phyloP scores from a whole-genome alignment of 1,284 basidiomycete species.

The Paramarasmius palmivorus region DNA sequence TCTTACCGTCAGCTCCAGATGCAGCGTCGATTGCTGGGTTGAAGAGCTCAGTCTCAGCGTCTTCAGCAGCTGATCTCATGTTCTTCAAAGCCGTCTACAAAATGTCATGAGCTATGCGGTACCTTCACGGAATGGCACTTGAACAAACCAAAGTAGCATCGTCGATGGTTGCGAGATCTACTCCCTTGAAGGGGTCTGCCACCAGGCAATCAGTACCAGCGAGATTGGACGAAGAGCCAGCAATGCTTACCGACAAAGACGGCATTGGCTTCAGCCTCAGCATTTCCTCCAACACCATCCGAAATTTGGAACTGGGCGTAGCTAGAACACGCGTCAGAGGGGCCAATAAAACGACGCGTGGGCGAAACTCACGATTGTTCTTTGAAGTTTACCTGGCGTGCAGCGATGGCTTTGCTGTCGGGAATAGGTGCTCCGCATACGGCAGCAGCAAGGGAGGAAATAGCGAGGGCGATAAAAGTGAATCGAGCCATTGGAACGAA shows the following conservation, averaged over 20 bases:
- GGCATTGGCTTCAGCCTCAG: conserved; percentile 40
- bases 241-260: conserved; percentile 34
- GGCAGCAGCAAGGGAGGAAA: conserved; percentile 21
- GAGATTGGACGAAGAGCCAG: background rate
- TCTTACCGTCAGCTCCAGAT: conserved; percentile 32
- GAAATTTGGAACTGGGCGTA: conserved; percentile 50
- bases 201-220: background rate
- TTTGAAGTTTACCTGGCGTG: conserved; percentile 16
- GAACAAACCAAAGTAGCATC: conserved; percentile 16
- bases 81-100: conserved; percentile 34
- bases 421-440: conserved; percentile 22
- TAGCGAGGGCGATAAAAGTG: conserved; percentile 23
- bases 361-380: conserved; percentile 22
- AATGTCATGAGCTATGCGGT: conserved; percentile 14
- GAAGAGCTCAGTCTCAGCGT: conserved; percentile 44
- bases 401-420: conserved; percentile 10
- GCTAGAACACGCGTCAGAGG: conserved; percentile 20
- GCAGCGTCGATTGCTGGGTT: conserved; percentile 45
- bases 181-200: conserved; percentile 35
- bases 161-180: conserved; percentile 35
- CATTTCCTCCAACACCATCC: conserved; percentile 41
- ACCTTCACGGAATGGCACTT: conserved; percentile 21
- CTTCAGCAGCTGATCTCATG: conserved; percentile 41
- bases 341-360: background rate
- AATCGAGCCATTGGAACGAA: conserved; percentile 23